phyloP scores from a whole-genome alignment of 139 green algal species.

The Chlorella sp. region DNA sequence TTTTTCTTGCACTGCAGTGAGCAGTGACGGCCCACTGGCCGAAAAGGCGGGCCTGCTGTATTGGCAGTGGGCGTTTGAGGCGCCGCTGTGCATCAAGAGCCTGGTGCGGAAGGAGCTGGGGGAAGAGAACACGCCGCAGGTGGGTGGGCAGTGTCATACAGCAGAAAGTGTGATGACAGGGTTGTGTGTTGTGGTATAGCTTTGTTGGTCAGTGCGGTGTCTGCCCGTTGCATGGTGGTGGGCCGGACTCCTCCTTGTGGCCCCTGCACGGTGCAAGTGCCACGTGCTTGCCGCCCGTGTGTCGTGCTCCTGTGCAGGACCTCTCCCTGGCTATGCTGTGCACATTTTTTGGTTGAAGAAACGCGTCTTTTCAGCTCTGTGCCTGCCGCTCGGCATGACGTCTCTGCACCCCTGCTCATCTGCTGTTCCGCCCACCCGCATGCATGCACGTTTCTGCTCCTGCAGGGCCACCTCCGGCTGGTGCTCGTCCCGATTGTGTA shows the following conservation, averaged over 20 bases:
- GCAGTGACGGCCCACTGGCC: not conserved
- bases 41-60: conserved; percentile 46
- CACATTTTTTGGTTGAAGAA: too few species aligned
- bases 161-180: not conserved
- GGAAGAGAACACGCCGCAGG: conserved; percentile 53
- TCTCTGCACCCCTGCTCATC: too few species aligned
- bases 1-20: not conserved
- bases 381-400: too few species aligned
- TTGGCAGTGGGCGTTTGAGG: conserved; percentile 73
- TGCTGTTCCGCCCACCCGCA: not conserved
- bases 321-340: too few species aligned
- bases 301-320: too few species aligned
- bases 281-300: too few species aligned
- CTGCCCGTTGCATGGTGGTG: too few species aligned
- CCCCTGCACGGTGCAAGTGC: too few species aligned
- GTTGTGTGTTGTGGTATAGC: too few species aligned
- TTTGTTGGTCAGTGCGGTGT: too few species aligned
- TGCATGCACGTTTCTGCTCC: not conserved
- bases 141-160: not conserved
- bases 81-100: conserved; percentile 56
- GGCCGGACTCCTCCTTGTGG: too few species aligned
- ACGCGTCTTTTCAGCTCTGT: too few species aligned
- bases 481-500: conserved; percentile 72
- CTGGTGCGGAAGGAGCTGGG: conserved; percentile 52
- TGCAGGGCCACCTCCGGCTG: conserved; percentile 67